phyloP scores from a whole-genome alignment of 768 basidiomycete species.

The Hypholoma sublateritium region DNA sequence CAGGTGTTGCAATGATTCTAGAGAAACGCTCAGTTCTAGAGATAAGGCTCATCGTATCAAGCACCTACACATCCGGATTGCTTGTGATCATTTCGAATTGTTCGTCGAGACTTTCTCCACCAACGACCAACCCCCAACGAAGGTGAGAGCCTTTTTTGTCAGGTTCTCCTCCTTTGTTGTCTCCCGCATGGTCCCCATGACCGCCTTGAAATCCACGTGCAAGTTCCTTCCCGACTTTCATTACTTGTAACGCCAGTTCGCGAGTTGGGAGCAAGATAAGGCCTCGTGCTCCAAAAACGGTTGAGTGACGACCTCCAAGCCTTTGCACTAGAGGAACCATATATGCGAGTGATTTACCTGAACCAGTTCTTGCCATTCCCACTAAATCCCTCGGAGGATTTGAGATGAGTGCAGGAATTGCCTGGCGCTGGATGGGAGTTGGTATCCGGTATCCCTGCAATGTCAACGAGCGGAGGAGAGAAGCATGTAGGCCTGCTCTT shows the following conservation, averaged over 20 bases:
- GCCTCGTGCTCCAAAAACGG: constrained; percentile 81
- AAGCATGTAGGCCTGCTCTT: constrained; percentile 74
- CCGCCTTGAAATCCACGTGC: constrained; percentile 73
- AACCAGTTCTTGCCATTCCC: constrained; percentile 98
- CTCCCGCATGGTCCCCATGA: constrained; percentile 71
- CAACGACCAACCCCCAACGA: constrained; percentile 93
- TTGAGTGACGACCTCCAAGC: constrained; percentile 77
- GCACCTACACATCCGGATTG: constrained; percentile 91
- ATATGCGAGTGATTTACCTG: constrained; percentile 96
- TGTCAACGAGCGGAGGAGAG: constrained; percentile 79
- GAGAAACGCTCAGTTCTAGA: constrained; percentile 5
- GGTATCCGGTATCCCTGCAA: constrained; percentile 94
- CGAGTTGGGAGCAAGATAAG: constrained; percentile 90
- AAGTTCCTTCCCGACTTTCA: constrained; percentile 95
- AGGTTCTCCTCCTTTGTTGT: constrained; percentile 56
- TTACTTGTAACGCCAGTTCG: constrained; percentile 90
- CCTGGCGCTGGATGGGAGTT: constrained; percentile 91
- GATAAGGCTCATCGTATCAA: constrained; percentile 8
- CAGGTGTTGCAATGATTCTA: constrained; percentile 97
- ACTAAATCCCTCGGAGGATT: constrained; percentile 90
- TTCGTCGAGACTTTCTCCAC: constrained; percentile 93
- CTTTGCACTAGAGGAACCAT: constrained; percentile 90
- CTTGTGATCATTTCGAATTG: constrained; percentile 95
- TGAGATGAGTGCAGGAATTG: constrained; percentile 82
- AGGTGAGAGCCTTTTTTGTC: constrained; percentile 57